These are phyloP conservation scores for Phytophthora syringae DNA, from an alignment of 352 stramenopile genomes.

Conservation along the genomic window DNA sequence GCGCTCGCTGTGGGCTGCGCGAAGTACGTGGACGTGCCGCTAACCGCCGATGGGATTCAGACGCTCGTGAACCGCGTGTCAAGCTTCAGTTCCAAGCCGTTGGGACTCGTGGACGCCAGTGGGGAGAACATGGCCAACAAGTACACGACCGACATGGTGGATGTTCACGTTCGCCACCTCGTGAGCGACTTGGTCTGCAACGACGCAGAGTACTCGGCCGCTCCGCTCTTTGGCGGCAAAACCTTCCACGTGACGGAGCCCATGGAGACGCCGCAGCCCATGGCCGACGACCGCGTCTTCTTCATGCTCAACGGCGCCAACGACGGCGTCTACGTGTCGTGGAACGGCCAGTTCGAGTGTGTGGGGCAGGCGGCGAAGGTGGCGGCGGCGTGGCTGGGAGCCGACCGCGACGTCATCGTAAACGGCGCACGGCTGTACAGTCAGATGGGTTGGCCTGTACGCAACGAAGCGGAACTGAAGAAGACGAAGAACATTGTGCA, in stretches of 20 bases:
- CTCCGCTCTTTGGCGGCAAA: slow-evolving; percentile 44
- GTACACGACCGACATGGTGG: slow-evolving; percentile 66
- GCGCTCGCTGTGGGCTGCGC: slow-evolving; percentile 27
- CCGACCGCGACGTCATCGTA: slow-evolving; percentile 64
- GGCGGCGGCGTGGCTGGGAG: slow-evolving; percentile 66
- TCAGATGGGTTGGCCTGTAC: slow-evolving; percentile 71
- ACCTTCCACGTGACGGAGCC: slow-evolving; percentile 1
- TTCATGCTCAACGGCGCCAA: slow-evolving; percentile 89
- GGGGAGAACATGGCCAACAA: slow-evolving; percentile 45
- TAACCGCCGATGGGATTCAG: slow-evolving; percentile 28
- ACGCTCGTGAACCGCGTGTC: slow-evolving; percentile 25
- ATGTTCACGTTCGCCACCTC: slow-evolving; percentile 39
- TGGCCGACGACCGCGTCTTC: slow-evolving; percentile 62
- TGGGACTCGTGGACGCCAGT: slow-evolving; percentile 16
- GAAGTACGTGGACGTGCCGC: slow-evolving; percentile 37
- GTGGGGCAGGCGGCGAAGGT: slow-evolving; percentile 47
- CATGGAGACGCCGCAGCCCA: slow-evolving; percentile 7
- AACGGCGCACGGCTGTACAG: slow-evolving; percentile 81
- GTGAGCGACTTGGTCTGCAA: slow-evolving; percentile 42
- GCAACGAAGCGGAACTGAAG: slow-evolving; percentile 52
- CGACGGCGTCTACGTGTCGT: slow-evolving; percentile 79
- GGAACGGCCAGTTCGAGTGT: slow-evolving; percentile 78
- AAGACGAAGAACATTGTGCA: slow-evolving; percentile 70
- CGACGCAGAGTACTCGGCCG: slow-evolving; percentile 44
- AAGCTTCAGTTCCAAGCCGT: not conserved